A percentile compares a stretch with the other conserved stretches of the same genome.
Evolutionary conservation across 352 stramenopile species (phyloP).

Genomic region (Globisporangium nodosum): DNA sequence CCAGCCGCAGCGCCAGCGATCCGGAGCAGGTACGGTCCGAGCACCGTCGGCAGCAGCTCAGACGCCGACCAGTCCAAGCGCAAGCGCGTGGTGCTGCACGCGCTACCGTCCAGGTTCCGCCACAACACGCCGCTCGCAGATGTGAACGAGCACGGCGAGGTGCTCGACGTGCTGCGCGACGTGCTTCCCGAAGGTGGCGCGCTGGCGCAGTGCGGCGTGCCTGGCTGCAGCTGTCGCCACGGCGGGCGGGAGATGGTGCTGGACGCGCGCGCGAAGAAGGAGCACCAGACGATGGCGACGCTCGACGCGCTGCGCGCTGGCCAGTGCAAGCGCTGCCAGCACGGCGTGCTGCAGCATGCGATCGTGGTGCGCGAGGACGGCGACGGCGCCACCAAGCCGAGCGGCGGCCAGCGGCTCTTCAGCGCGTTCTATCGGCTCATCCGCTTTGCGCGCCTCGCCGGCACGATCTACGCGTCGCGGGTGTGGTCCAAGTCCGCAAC

Average conservation of each 20-base stretch:
- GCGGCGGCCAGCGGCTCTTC: conserved; percentile 58
- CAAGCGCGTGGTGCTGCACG: conserved; percentile 15
- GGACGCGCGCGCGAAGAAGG: conserved; percentile 13
- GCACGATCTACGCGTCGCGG: conserved; percentile 50
- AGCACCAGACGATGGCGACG: conserved; percentile 14
- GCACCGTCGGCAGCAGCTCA: not conserved
- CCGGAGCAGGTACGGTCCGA: conserved; percentile 8
- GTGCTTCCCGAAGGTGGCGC: conserved; percentile 50
- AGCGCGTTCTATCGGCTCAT: conserved; percentile 56
- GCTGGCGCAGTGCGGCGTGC: conserved; percentile 48
- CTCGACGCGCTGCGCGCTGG: conserved; percentile 26
- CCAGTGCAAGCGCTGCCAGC: conserved; percentile 59
- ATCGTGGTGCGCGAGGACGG: conserved; percentile 40
- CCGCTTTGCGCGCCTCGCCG: conserved; percentile 40
- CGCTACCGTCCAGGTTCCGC: conserved; percentile 12
- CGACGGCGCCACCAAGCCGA: conserved; percentile 20
- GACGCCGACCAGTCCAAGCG: not conserved
- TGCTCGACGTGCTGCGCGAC: conserved; percentile 32
- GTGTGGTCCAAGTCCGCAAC: conserved; percentile 54
- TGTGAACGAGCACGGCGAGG: conserved; percentile 33
- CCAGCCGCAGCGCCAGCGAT: not conserved
- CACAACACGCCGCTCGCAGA: conserved; percentile 11
- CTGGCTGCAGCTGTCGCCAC: conserved; percentile 54
- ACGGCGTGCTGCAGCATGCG: conserved; percentile 62
- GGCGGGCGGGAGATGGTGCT: conserved; percentile 33